phyloP scores from a whole-genome alignment of 768 basidiomycete species.

The Hydnum rufescens region DNA sequence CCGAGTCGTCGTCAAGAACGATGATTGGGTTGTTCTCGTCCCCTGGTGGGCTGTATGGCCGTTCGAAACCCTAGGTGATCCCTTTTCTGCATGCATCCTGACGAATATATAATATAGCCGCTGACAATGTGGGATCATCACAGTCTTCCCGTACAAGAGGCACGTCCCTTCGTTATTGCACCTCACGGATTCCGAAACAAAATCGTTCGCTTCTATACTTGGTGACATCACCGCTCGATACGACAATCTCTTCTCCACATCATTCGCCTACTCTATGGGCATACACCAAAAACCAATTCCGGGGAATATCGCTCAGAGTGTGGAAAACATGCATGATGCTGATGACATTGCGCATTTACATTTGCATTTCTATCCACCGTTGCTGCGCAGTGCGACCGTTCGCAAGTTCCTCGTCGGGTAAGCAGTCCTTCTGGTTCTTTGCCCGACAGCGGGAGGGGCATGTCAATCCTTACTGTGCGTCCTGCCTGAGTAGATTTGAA shows the following conservation, averaged over 20 bases:
- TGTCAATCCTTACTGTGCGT: conserved; percentile 2
- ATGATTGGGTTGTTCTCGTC: conserved; percentile 65
- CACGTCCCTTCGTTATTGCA: conserved; percentile 56
- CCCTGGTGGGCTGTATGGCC: conserved; percentile 98
- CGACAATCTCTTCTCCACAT: conserved; percentile 64
- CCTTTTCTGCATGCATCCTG: conserved; percentile 1
- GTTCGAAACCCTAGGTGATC: conserved; percentile 56
- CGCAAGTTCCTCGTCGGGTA: conserved; percentile 83
- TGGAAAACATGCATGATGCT: conserved; percentile 23
- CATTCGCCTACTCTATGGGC: conserved; percentile 91
- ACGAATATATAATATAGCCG: too few relatives aligned
- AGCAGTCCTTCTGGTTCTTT: conserved; percentile 13
- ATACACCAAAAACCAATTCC: conserved; percentile 69
- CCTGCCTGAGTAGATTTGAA: conserved; percentile 43
- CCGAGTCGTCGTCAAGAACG: conserved; percentile 50
- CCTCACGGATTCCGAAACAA: conserved; percentile 39
- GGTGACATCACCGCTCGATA: conserved; percentile 44
- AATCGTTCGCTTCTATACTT: conserved; percentile 46
- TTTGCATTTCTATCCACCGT: conserved; percentile 69
- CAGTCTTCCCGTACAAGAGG: conserved; percentile 58
- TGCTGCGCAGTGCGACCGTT: conserved; percentile 62
- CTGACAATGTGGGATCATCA: not conserved
- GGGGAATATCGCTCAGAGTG: conserved; percentile 14
- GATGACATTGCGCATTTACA: conserved; percentile 57
- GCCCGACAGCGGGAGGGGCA: not conserved